phyloP scores from a whole-genome alignment of 2,329 filamentous ascomycete species.

The Tolypocladium ovalisporum region DNA sequence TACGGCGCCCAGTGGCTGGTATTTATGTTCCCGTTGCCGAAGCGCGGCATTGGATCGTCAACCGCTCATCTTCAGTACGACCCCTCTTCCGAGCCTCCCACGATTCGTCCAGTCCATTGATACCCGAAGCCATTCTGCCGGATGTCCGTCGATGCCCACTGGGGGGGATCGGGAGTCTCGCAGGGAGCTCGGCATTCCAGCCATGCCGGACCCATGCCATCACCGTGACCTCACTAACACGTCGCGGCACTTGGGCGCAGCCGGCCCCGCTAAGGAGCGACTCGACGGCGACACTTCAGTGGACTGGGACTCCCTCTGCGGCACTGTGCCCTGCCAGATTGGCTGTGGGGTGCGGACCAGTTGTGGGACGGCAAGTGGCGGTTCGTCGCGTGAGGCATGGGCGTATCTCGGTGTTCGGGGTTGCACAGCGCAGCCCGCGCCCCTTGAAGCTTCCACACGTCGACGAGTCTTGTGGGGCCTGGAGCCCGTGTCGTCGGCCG shows the following conservation, averaged over 20 bases:
- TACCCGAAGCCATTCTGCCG: background rate
- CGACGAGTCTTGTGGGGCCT: background rate
- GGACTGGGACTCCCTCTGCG: background rate
- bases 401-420: constrained; percentile 10
- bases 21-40: background rate
- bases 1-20: background rate
- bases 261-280: background rate
- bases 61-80: background rate
- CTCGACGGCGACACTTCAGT: background rate
- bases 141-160: background rate
- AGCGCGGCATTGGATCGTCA: background rate
- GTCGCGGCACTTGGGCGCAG: background rate
- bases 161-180: constrained; percentile 1
- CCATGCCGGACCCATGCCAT: background rate
- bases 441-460: background rate
- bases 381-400: background rate
- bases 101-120: background rate
- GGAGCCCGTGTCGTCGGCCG: background rate
- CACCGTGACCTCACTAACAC: background rate
- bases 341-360: background rate
- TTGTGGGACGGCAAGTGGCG: background rate
- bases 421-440: background rate
- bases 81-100: background rate
- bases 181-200: constrained; percentile 5
- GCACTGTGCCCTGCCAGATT: background rate